These are phyloP conservation scores for Agaricales sp. DNA, from an alignment of 1,284 basidiomycete genomes.

Conservation along the genomic window DNA sequence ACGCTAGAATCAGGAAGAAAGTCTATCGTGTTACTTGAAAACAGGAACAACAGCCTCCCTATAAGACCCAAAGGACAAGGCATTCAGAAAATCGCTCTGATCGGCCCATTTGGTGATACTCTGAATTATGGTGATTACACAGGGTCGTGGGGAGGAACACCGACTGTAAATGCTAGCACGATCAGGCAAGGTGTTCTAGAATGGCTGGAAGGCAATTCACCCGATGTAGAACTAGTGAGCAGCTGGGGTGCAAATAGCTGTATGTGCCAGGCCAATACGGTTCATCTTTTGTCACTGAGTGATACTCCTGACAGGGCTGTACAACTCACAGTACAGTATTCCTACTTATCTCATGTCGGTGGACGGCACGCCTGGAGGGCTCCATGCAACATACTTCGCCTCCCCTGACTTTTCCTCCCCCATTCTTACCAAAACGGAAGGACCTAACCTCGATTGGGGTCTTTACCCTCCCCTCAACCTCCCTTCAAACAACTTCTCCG, in stretches of 20 bases:
- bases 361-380: conserved; percentile 13
- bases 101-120: conserved; percentile 17
- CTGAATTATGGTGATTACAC: conserved; percentile 21
- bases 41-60: conserved; percentile 15
- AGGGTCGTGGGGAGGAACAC: conserved; percentile 17
- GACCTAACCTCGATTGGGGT: conserved; percentile 20
- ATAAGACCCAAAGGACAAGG: conserved; percentile 12
- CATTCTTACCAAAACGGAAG: conserved; percentile 13
- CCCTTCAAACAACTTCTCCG: conserved; percentile 21
- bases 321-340: conserved; percentile 20
- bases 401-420: conserved; percentile 16
- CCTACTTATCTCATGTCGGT: conserved; percentile 17
- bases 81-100: conserved; percentile 16
- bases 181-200: conserved; percentile 15
- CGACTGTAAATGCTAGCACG: conserved; percentile 15
- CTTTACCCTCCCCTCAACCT: conserved; percentile 19
- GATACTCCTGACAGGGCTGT: conserved; percentile 9
- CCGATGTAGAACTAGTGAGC: conserved; percentile 14
- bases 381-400: conserved; percentile 17
- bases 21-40: conserved; percentile 18
- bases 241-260: conserved; percentile 18
- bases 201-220: conserved; percentile 12
- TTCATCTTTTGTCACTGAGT: not conserved
- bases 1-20: conserved; percentile 17
- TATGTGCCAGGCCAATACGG: not conserved